These are phyloP conservation scores for Dendrothele bispora DNA, from an alignment of 768 basidiomycete genomes.

Conservation along the genomic window DNA sequence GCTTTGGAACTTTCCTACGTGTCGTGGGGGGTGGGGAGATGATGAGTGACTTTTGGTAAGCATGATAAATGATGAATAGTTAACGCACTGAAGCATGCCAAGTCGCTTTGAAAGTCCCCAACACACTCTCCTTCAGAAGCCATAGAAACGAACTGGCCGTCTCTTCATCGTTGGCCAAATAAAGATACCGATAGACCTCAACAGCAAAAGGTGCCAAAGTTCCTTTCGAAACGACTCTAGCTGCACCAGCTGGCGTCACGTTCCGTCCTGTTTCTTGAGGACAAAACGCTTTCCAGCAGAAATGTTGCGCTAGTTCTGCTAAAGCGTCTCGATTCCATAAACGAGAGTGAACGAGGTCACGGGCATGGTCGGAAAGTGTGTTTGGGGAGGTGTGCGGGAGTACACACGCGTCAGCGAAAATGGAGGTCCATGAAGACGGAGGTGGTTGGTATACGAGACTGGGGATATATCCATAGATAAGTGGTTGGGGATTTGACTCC, in stretches of 20 bases:
- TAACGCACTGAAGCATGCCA: constrained; percentile 26
- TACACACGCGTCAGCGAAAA: constrained; percentile 2
- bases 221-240: not conserved
- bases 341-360: not conserved
- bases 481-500: not conserved
- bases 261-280: constrained; percentile 7
- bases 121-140: constrained; percentile 21
- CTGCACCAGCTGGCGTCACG: not conserved
- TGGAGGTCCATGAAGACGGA: constrained; percentile 5
- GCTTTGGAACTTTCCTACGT: constrained; percentile 15
- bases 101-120: constrained; percentile 20
- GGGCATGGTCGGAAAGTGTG: not conserved
- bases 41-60: no score
- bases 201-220: constrained; percentile 21
- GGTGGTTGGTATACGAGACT: not conserved
- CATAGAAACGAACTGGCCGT: constrained; percentile 21
- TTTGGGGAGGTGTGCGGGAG: not conserved
- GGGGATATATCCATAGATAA: not conserved
- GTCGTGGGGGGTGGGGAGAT: no score
- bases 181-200: constrained; percentile 19
- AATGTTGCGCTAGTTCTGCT: constrained; percentile 25
- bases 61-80: no score
- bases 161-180: constrained; percentile 15
- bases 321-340: constrained; percentile 19
- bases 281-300: constrained; percentile 21